Conservation (phyloP, 2,329 filamentous ascomycete species). For the Curvularia lunata region DNA sequence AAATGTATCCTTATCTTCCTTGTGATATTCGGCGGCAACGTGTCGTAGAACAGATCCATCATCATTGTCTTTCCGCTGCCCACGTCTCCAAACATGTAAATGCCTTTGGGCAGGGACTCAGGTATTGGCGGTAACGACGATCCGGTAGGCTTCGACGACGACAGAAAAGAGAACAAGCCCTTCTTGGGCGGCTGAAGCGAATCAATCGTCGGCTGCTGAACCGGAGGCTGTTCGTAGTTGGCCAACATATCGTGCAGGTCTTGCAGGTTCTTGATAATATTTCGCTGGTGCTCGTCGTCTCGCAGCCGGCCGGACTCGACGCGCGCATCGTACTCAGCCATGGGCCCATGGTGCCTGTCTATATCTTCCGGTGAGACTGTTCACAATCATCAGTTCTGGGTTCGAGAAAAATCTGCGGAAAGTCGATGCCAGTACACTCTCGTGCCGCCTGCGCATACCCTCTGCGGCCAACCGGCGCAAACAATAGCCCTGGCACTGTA, state of each 20-base stretch:
- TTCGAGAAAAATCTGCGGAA: background rate
- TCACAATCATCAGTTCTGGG: constrained; percentile 13
- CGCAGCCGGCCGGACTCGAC: constrained; percentile 75
- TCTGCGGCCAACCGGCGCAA: constrained; percentile 25
- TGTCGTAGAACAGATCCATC: constrained; percentile 98
- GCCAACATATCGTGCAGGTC: constrained; percentile 84
- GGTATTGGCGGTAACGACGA: constrained; percentile 63
- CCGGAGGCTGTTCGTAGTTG: constrained; percentile 73
- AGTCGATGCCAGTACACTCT: constrained; percentile 25
- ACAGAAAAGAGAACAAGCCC: constrained; percentile 68
- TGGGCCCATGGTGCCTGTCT: constrained; percentile 64
- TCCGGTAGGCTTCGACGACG: constrained; percentile 51
- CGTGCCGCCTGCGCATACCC: constrained; percentile 39
- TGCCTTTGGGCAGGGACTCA: constrained; percentile 77
- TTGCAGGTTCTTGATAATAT: constrained; percentile 87
- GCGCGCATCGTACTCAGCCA: constrained; percentile 85
- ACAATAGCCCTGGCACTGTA: constrained; percentile 10
- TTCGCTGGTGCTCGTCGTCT: constrained; percentile 90
- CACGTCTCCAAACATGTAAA: constrained; percentile 96
- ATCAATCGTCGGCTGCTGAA: constrained; percentile 79
- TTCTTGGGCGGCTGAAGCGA: constrained; percentile 64
- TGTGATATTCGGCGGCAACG: constrained; percentile 77
- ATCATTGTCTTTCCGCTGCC: constrained; percentile 99
- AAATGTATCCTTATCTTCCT: constrained; percentile 95
- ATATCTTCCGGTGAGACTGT: constrained; percentile 23